Base-by-base conservation (phyloP, 2,329 filamentous ascomycete genomes). In the Colletotrichum theobromicola region DNA sequence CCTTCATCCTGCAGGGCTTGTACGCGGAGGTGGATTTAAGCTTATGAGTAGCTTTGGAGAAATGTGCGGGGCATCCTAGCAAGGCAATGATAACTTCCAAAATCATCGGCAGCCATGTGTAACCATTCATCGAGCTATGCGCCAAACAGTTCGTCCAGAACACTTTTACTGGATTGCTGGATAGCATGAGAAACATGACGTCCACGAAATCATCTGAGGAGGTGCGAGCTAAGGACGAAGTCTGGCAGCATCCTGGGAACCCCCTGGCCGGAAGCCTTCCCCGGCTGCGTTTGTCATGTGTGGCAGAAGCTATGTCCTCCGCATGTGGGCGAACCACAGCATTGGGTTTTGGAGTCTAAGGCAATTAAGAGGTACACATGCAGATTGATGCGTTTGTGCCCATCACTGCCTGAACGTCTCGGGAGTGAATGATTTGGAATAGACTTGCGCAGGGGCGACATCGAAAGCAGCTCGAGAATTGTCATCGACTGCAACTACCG, bases 31-130 rank as follows among this genome's bases (percentile, higher is more conserved):
- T 26, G 58, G 13, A 62, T 62, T n/a, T 26, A 62, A 64, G 24
- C 61, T 64, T 50, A 28, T 12, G 61, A 46, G 42, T 46, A 46
- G 42, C 42, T 21, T 46, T 46, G n/a, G 42, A n/a, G 42, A 18
- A 46, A 21, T 9, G 42, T 46, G 42, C 18, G 42, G 42, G 42
- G 42, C 42, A 46, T 46, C 42, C 42, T 13, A 6, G 18, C 42
- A 46, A 46, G 42, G n/a, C 42, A 46, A 21, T n/a, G 42, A 46
- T 10, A 46, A 46, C 42, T 46, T 6, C 42, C 42, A 46, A 46
- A 21, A 1, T 46, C 42, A 46, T 46, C 5, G 9, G n/a, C 1
- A 46, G 21, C 18, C n/a, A 46, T 46, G 42, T 46, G 42, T 46
- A 46, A 46, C 42, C 42, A 46, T 46, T 46, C 42, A 46, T 1